Evolutionary conservation across 2,329 filamentous ascomycete genomes (phyloP), one percentile per base, ranked within the genome.

Genomic region (Fusarium torreyae): DNA sequence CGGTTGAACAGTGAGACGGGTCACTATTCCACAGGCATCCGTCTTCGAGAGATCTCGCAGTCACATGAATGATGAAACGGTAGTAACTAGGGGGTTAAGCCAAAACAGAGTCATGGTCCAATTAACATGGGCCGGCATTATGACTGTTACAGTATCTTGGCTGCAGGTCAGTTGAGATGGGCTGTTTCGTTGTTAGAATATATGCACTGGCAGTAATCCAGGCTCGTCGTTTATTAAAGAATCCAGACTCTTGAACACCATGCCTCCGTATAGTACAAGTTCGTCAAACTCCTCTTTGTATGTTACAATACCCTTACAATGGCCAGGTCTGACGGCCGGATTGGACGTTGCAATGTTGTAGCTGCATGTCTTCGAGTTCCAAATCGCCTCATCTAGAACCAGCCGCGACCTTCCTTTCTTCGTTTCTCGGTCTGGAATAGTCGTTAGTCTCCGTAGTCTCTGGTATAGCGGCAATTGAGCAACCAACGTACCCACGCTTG

Each of bases 401-500:
- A 77, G n/a, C 71, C 67, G 1, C 71, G 49, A 22, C 66, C 58
- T 58, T 79, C 77, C 63, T 76, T 78, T 64, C 68, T 79, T 38
- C 79, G 75, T 53, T 76, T 76, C 17, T 78, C 75, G 18, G 71
- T 78, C 78, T 81, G 39, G 7, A 8, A 5, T 2, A 24, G 1
- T 22, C 3, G 33, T 70, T n/a, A 68, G 66, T 26, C 5, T n/a
- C 36, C 2, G 5, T 18, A 6, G 5, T 9, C 15, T n/a, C 8
- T 5, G 24, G 10, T 24, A 10, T 5, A 38, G 3, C 7, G n/a
- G 24, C n/a, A 20, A 20, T 22, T 40, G 26, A 10, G 5, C 6
- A 14, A 22, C 14, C 1, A 42, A 64, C 73, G 24, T 86, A 97
- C 94, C 94, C 94, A 98, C 83, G 91, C 87, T 82, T 97, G 94